Percentiles rank a stretch among this genome's conserved stretches.
These are phyloP conservation scores for Dryadomyces quercivorus DNA, from an alignment of 2,329 filamentous ascomycete species.

Conservation along the genomic window DNA sequence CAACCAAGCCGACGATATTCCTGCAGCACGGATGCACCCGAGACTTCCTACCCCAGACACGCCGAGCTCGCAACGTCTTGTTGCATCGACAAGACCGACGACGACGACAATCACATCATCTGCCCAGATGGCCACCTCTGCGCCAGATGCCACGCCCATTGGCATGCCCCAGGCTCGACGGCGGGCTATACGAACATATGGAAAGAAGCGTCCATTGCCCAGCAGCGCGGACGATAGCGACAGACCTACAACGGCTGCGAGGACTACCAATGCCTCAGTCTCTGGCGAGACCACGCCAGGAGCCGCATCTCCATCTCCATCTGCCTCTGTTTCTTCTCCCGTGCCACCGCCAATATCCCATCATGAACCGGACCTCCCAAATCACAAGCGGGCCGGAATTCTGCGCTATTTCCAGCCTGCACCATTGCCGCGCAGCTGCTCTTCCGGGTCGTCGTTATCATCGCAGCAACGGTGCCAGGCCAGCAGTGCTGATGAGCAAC, in stretches of 20 bases:
- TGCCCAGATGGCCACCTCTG: not conserved
- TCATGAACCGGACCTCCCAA: not conserved
- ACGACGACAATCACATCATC: not conserved
- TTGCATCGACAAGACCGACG: slow-evolving; percentile 8
- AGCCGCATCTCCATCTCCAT: not conserved
- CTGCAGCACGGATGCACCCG: no score
- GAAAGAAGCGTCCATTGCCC: slow-evolving; percentile 9
- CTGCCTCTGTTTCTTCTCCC: not conserved
- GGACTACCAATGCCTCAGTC: not conserved
- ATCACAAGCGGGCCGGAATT: slow-evolving; percentile 6
- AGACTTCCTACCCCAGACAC: slow-evolving; percentile 9
- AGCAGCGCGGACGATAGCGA: not conserved
- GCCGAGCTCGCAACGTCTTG: slow-evolving; percentile 5
- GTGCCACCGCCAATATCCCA: no score
- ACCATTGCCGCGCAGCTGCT: slow-evolving; percentile 1
- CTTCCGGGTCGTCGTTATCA: slow-evolving; percentile 1
- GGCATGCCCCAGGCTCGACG: not conserved
- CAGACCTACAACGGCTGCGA: not conserved
- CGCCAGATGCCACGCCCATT: not conserved
- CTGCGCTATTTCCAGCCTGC: slow-evolving; percentile 12
- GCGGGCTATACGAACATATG: slow-evolving; percentile 10
- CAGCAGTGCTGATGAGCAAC: not conserved
- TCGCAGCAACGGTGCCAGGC: not conserved
- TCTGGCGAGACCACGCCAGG: not conserved
- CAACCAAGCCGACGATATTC: no score